Base-by-base conservation (phyloP, 345 rosid species). In the Eucalyptus curtisii region DNA sequence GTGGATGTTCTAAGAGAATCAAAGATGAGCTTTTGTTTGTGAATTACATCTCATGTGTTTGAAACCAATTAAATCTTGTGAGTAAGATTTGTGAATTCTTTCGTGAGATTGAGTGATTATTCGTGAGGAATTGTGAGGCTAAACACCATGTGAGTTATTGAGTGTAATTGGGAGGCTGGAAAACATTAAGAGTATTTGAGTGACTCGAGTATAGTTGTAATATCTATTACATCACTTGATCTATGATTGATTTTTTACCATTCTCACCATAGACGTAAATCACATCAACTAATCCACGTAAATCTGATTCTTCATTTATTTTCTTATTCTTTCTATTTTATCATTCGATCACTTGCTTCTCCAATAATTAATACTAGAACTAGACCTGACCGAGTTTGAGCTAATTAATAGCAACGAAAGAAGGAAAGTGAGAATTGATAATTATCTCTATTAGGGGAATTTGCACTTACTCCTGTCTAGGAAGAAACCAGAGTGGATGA, bases 391-490 rank as follows among this genome's bases (percentile, higher is more conserved):
- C 3, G 2, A 55, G 61, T 55, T 55, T 10, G 13, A 55, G 61
- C 6, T 0, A 55, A 24, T 55, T 55, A 55, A 55, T 55, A 6
- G 13, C 1, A 0, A 55, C 61, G 24, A 10, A 24, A 55, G 30
- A 55, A 25, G 61, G 61, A 55, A 24, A 55, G 61, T 55, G 61
- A 55, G 30, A 55, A 24, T 24, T 55, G 3, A 55, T 24, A 10
- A 24, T 55, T 55, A 55, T 55, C 12, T 10, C 6, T 55, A 24
- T 55, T 3, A 0, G 1, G 13, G 30, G 30, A 55, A 55, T 55
- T 25, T 24, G 30, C 3, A 24, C 61, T 55, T 55, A 55, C 6
- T 25, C 30, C 0, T 55, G 2, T 55, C 0, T 55, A 0, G 30
- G 13, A 55, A 24, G 61, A 55, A 12, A 55, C 61, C 1, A 24